Base-by-base conservation (phyloP, 352 stramenopile genomes). In the Phytophthora palmivora region DNA sequence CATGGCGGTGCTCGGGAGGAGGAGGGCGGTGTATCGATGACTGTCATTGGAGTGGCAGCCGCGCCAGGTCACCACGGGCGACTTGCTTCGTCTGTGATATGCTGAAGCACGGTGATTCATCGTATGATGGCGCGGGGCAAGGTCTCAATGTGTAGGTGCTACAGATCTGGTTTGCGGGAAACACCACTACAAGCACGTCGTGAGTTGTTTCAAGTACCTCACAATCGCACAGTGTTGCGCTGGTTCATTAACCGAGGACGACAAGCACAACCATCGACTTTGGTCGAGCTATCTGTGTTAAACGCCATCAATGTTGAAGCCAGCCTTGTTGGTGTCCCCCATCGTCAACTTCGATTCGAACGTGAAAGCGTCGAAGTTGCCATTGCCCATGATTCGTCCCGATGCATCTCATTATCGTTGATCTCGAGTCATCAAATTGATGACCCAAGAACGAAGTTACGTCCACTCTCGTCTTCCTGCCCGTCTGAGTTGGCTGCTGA, bases 381-480 rank as follows among this genome's bases (percentile, higher is more conserved):
- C 8, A 51, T 39, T 26, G 19, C 26, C n/a, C 48, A 43, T 46
- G 30, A 34, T 34, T 34, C 30, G 10, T 28, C 2, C 30, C 30
- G 30, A 34, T 34, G 30, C 30, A 34, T 42, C n/a, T 22, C 15
- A 19, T 30, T n/a, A 42, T 42, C 34, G 30, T 46, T 42, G 19
- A 43, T 46, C 37, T 64, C 36, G 62, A 18, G 47, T 43, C 42
- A 70, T 56, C 56, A 55, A 55, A 57, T 37, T 54, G 63, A 67
- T 72, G 57, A 51, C 57, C 18, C 56, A 22, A 72, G 63, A 28
- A 15, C 1, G 14, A 19, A 16, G 22, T 51, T 38, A 15, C 26
- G 24, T 39, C 24, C 21, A 39, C 34, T 33, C 34, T 41, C 14
- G 32, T 48, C 18, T 24, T 15, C 18, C 11, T 19, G 14, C 33